Conservation (phyloP, 2,329 filamentous ascomycete genomes). For the Fusarium sp. region DNA sequence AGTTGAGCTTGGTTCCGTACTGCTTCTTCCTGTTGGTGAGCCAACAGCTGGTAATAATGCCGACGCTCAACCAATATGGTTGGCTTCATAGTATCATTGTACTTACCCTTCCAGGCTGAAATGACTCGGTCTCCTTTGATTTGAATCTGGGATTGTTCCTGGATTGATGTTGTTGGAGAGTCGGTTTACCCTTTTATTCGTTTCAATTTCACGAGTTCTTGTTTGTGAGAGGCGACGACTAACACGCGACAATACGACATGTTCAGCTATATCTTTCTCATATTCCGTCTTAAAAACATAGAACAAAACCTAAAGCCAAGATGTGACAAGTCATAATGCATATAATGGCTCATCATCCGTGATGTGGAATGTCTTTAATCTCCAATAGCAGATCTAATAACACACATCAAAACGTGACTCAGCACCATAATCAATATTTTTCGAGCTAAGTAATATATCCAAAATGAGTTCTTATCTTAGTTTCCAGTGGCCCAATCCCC, state of each 20-base stretch:
- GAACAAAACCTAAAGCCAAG: not conserved
- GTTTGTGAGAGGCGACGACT: not conserved
- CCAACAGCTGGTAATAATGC: no score
- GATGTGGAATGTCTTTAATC: not conserved
- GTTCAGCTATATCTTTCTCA: not conserved
- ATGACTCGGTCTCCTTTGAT: fast-evolving
- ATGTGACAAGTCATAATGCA: no score
- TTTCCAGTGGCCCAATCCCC: slow-evolving; percentile 20
- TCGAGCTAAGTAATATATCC: not conserved
- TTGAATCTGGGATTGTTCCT: fast-evolving
- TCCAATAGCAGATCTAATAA: not conserved
- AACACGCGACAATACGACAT: not conserved
- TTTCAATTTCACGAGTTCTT: not conserved
- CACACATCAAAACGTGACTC: not conserved
- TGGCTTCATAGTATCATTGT: not conserved
- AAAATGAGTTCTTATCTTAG: slow-evolving; percentile 8
- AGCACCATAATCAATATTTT: not conserved
- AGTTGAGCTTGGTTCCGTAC: not conserved
- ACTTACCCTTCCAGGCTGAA: no score
- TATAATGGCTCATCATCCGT: no score
- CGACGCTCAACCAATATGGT: not conserved
- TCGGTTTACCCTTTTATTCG: not conserved
- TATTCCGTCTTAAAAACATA: not conserved
- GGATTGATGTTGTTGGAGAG: not conserved
- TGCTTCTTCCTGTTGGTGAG: not conserved